Conservation (phyloP, 805 yeast species). For the Schizosaccharomyces cryophilus region DNA sequence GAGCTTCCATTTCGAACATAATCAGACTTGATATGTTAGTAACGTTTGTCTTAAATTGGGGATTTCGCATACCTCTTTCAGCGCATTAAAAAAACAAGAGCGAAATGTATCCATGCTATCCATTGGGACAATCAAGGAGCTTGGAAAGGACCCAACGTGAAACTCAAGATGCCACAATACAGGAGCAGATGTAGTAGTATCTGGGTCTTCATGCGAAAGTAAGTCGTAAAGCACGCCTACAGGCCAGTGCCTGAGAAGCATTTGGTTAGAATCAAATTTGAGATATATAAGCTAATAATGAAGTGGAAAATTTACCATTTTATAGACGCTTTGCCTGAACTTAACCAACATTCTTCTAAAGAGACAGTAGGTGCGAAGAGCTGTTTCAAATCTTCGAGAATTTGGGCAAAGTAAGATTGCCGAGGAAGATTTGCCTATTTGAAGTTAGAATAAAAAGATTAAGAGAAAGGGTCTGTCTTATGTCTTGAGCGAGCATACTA, state of each 20-base stretch:
- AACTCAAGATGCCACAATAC: neutral
- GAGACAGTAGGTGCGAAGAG: neutral
- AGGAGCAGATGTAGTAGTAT: neutral
- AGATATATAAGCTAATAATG: no score
- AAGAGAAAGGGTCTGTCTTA: neutral
- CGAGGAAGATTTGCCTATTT: neutral
- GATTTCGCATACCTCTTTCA: neutral
- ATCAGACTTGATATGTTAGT: neutral
- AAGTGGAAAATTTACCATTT: neutral
- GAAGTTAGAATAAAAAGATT: neutral
- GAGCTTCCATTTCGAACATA: neutral
- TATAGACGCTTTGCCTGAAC: neutral
- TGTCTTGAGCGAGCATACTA: neutral
- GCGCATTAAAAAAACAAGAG: neutral
- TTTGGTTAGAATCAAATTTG: no score
- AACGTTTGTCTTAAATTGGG: neutral
- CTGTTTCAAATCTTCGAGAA: neutral
- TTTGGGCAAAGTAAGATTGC: neutral
- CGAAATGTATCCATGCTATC: neutral
- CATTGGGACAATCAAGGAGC: neutral
- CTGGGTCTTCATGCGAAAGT: neutral
- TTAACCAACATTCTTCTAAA: neutral
- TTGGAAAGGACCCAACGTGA: neutral
- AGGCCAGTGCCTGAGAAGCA: neutral
- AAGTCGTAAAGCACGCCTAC: neutral